Evolutionary conservation across 2,329 filamentous ascomycete genomes (phyloP), one percentile per base, ranked within the genome.

Genomic region (Cordyceps javanica): DNA sequence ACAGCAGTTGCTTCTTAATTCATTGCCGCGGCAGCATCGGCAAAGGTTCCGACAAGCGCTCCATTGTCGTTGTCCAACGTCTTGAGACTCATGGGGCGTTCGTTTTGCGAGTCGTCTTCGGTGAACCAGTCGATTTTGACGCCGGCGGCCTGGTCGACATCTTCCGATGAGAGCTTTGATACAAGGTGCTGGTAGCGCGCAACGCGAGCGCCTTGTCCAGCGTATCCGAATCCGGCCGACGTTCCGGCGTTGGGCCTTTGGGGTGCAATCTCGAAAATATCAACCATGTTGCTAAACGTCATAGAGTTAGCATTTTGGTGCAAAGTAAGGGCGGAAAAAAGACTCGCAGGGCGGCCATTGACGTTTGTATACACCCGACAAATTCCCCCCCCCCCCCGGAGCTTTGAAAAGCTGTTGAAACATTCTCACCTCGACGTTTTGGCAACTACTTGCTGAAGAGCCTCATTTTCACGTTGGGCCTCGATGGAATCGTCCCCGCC

Each of bases 181-280:
- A 87, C 76, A 49, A 87, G 77, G 62, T 80, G 79, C 63, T 85
- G 82, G 67, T 86, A 87, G 56, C 80, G 81, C 51, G 80, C 74
- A 25, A 82, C 69, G 58, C 79, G 78, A 46, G 78, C 75, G 60
- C 83, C 81, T 66, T 84, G 82, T 49, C 77, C 79, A 53, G 79
- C 75, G 63, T 80, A 78, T 26, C 72, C 72, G 55, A 80, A 81
- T 72, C 66, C 63, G 64, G 68, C 60, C 60, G 67, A 59, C 61
- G 71, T 65, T 63, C 74, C 65, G 60, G 68, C 64, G 52, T 67
- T 64, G 34, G 72, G 69, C 59, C 77, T 77, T 59, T 80, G 77
- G 23, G 82, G 81, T 36, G 80, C 78, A 65, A 86, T 84, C 61
- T 86, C 83, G 70, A 86, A 87, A 48, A 87, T 82, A 66, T 87